A percentile compares a stretch with the other conserved stretches of the same genome.
Evolutionary conservation across 352 stramenopile genomes (phyloP).

Genomic region (Globisporangium rhizosaccharum): DNA sequence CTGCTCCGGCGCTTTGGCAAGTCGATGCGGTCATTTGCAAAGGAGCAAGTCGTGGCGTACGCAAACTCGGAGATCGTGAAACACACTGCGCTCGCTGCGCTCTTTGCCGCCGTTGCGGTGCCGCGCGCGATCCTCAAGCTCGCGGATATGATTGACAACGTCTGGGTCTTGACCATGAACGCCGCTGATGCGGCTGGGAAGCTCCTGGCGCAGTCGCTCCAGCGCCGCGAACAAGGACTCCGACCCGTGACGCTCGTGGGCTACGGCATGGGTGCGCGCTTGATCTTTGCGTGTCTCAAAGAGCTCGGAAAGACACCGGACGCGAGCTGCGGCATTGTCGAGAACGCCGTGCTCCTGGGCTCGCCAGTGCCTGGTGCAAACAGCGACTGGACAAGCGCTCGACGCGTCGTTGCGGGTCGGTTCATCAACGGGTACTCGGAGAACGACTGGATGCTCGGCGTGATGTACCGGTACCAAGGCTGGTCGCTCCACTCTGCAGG

Average conservation of each 20-base stretch:
- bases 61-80: constrained; percentile 72
- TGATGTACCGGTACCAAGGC: constrained; percentile 89
- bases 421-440: constrained; percentile 89
- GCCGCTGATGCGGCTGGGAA: constrained; percentile 64
- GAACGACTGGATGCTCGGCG: constrained; percentile 88
- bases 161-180: constrained; percentile 82
- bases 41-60: constrained; percentile 58
- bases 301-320: constrained; percentile 62
- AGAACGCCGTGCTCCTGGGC: constrained; percentile 86
- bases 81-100: constrained; percentile 61
- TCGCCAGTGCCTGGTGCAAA: constrained; percentile 52
- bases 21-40: constrained; percentile 75
- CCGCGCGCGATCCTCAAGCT: constrained; percentile 63
- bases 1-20: constrained; percentile 68
- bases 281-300: constrained; percentile 90
- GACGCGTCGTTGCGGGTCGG: constrained; percentile 72
- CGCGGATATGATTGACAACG: constrained; percentile 80
- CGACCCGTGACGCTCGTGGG: constrained; percentile 87
- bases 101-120: constrained; percentile 73
- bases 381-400: constrained; percentile 66
- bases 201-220: constrained; percentile 63
- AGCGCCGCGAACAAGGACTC: constrained; percentile 61
- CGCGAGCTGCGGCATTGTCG: constrained; percentile 71
- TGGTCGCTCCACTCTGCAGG: constrained; percentile 77
- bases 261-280: constrained; percentile 84